These are phyloP conservation scores for Trichoderma reesei DNA, from an alignment of 495 filamentous ascomycete genomes.

Conservation along the genomic window DNA sequence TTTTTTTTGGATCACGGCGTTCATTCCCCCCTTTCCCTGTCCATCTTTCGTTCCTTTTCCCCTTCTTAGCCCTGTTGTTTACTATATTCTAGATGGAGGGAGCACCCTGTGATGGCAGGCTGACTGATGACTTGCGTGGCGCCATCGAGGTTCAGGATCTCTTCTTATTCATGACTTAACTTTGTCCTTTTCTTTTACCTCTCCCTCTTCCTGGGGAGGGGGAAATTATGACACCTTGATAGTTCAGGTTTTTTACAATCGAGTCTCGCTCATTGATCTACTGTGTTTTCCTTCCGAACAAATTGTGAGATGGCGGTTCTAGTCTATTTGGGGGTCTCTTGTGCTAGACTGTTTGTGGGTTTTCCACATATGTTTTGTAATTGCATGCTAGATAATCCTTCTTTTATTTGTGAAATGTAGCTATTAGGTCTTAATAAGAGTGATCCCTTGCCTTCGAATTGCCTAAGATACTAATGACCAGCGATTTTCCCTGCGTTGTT, in stretches of 20 bases:
- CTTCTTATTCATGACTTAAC: slow-evolving; percentile 8
- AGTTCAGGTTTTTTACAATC: background rate
- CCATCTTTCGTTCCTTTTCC: background rate
- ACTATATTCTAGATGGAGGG: slow-evolving; percentile 7
- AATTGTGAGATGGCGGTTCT: background rate
- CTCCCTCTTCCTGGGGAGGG: background rate
- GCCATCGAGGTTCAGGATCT: slow-evolving; percentile 6
- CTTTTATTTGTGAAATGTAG: background rate
- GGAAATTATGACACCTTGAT: slow-evolving; percentile 5
- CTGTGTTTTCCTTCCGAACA: background rate
- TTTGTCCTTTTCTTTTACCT: background rate
- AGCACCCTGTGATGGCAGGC: background rate
- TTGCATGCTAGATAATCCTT: background rate
- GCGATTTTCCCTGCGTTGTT: no score
- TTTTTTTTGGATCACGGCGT: slow-evolving; percentile 8
- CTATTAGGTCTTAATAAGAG: background rate
- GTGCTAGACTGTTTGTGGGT: background rate
- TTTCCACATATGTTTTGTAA: background rate
- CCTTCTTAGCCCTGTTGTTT: background rate
- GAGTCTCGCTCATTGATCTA: slow-evolving; percentile 3
- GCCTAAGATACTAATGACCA: background rate
- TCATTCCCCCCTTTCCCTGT: background rate
- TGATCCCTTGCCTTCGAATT: background rate
- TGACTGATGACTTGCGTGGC: slow-evolving; percentile 8
- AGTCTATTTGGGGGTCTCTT: background rate